Evolutionary conservation across 1,284 basidiomycete species (phyloP).

Genomic region (Sutorius eximius): DNA sequence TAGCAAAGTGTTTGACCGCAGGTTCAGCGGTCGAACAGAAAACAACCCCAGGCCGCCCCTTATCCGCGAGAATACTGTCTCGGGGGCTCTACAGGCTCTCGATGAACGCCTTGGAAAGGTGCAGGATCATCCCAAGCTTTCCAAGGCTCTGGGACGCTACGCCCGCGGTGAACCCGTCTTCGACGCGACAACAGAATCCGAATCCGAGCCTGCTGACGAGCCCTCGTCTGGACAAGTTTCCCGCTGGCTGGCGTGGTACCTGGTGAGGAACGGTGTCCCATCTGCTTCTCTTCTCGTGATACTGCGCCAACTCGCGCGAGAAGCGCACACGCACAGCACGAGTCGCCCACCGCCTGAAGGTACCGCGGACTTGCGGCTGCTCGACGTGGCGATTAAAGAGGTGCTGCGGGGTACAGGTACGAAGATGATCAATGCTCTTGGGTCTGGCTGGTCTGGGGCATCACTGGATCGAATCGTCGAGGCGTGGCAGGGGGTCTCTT

Average conservation of each 20-base stretch:
- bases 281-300: slow-evolving; percentile 61
- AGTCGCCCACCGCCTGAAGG: slow-evolving; percentile 46
- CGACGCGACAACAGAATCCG: slow-evolving; percentile 19
- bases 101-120: slow-evolving; percentile 54
- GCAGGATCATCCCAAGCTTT: slow-evolving; percentile 46
- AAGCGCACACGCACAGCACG: slow-evolving; percentile 57
- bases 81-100: slow-evolving; percentile 59
- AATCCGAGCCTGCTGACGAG: background rate
- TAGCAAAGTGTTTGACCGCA: slow-evolving; percentile 64
- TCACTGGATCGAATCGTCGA: slow-evolving; percentile 63
- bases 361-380: slow-evolving; percentile 42
- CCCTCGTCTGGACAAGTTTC: slow-evolving; percentile 35
- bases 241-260: slow-evolving; percentile 52
- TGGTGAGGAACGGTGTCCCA: slow-evolving; percentile 67
- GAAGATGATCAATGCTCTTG: slow-evolving; percentile 63
- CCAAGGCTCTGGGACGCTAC: slow-evolving; percentile 50
- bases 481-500: slow-evolving; percentile 45
- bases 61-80: slow-evolving; percentile 66
- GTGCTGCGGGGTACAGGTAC: slow-evolving; percentile 66
- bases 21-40: slow-evolving; percentile 65
- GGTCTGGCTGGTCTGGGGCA: slow-evolving; percentile 64
- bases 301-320: slow-evolving; percentile 56
- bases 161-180: slow-evolving; percentile 45
- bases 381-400: slow-evolving; percentile 66
- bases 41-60: slow-evolving; percentile 64